Evolutionary conservation across 169 alveolate genomes (phyloP), one percentile per base, ranked within the genome.

Genomic region (Gregarina niphandrodes): DNA sequence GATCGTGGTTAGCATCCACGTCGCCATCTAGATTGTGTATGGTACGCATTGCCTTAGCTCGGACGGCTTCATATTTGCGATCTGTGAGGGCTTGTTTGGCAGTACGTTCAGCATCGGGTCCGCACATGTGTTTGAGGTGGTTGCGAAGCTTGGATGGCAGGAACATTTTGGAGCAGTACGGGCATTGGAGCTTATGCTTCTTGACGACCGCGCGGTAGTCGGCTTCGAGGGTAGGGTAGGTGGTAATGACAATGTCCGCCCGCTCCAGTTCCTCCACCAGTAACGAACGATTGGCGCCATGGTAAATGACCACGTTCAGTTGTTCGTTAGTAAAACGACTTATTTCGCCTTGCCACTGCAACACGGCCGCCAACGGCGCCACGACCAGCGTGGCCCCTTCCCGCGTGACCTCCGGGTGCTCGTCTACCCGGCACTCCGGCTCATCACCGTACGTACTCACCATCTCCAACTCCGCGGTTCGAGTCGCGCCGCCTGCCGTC

Each of bases 51-150:
- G 82, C 78, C 28, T 54, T 45, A 13, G 23, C 43, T 30, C 65
- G 37, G 16, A 61, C 66, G 26, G 48, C 70, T 13, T 42, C 39
- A 36, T 32, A 24, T 46, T 62, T 70, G 22, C 70, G 67, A 42
- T 64, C 69, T 37, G 76, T 67, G 49, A 69, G 55, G 37, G 66
- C 51, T 52, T 73, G 81, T 55, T 73, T 74, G 34, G 62, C 84
- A 1, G 86, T 79, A 28, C 80, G 60, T 34, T 49, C 64, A 3
- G 91, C 82, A 17, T 50, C 65, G 1, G 91, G 91, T 0, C 91
- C 91, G 43, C 91, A 79, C 56, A 70, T 73, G 41, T 79, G 75
- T 36, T 52, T 62, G 35, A 65, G 78, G 47, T 79, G 91, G 23
- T 64, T 18, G 12, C 30, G 28, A 22, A 79, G 64, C 51, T 67